These are phyloP conservation scores for Fraxinus anomala DNA, from an alignment of 257 asterid species.

Conservation along the genomic window DNA sequence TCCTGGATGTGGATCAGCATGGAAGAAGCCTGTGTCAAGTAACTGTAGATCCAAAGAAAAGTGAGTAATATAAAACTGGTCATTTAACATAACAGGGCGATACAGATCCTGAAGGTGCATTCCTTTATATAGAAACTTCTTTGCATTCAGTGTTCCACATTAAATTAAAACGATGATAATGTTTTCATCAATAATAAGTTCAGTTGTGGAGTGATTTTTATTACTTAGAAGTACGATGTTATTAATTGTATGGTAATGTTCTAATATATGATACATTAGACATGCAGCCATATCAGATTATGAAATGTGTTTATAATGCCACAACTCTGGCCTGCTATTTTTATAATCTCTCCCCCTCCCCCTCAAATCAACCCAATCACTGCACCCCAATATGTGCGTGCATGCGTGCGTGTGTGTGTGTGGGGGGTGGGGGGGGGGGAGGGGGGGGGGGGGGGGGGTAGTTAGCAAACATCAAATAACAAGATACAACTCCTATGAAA, in stretches of 20 bases:
- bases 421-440: too few relatives aligned
- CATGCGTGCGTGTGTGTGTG: too few relatives aligned
- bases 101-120: background rate
- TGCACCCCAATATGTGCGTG: too few relatives aligned
- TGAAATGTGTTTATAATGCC: background rate
- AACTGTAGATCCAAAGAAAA: conserved; percentile 57
- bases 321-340: background rate
- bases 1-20: conserved; percentile 99
- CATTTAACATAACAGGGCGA: background rate
- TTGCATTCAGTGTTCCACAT: background rate
- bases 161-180: background rate
- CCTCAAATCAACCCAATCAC: too few relatives aligned
- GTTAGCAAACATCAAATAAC: too few relatives aligned
- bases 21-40: conserved; percentile 99
- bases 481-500: background rate
- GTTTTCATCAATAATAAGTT: conserved; percentile 8
- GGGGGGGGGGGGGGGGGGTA: too few relatives aligned
- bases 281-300: background rate
- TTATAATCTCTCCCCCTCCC: background rate
- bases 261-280: background rate
- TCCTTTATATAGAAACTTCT: background rate
- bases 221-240: background rate
- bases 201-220: background rate
- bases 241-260: background rate
- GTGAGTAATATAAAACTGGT: conserved; percentile 28